phyloP scores from a whole-genome alignment of 2,329 filamentous ascomycete species.

The Penicillium sp. region DNA sequence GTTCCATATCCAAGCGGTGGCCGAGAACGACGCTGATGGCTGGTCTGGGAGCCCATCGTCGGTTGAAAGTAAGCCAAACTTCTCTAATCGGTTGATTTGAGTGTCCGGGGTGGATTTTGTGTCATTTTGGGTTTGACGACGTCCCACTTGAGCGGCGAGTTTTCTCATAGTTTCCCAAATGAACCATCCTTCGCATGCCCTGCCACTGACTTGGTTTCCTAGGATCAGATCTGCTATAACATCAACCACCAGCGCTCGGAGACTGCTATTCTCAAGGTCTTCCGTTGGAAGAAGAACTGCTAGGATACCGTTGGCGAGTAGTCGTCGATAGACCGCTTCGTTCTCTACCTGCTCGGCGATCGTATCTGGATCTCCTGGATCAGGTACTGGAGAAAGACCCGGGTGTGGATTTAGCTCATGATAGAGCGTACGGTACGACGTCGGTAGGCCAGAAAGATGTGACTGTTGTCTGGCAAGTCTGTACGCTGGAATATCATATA shows the following conservation, averaged over 20 bases:
- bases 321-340: slow-evolving; percentile 79
- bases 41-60: slow-evolving; percentile 27
- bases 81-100: slow-evolving; percentile 50
- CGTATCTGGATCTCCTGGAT: slow-evolving; percentile 50
- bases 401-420: slow-evolving; percentile 81
- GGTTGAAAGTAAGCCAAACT: slow-evolving; percentile 54
- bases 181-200: slow-evolving; percentile 81
- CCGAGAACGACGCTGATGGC: slow-evolving; percentile 34
- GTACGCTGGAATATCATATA: slow-evolving; percentile 58
- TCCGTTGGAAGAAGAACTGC: slow-evolving; percentile 86
- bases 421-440: slow-evolving; percentile 68
- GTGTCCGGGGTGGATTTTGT: slow-evolving; percentile 13
- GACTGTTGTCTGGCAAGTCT: slow-evolving; percentile 63
- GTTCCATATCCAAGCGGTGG: slow-evolving; percentile 49
- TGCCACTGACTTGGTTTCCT: slow-evolving; percentile 75
- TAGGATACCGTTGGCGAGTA: slow-evolving; percentile 79
- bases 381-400: slow-evolving; percentile 73
- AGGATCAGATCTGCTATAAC: slow-evolving; percentile 88
- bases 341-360: slow-evolving; percentile 66
- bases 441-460: slow-evolving; percentile 58
- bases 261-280: slow-evolving; percentile 81
- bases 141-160: slow-evolving; percentile 52
- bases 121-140: slow-evolving; percentile 12
- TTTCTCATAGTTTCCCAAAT: slow-evolving; percentile 82
- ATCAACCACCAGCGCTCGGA: slow-evolving; percentile 79